Evolutionary conservation across 768 basidiomycete species (phyloP), one percentile per base, ranked within the genome.

Genomic region (Lanmaoa rubissima): DNA sequence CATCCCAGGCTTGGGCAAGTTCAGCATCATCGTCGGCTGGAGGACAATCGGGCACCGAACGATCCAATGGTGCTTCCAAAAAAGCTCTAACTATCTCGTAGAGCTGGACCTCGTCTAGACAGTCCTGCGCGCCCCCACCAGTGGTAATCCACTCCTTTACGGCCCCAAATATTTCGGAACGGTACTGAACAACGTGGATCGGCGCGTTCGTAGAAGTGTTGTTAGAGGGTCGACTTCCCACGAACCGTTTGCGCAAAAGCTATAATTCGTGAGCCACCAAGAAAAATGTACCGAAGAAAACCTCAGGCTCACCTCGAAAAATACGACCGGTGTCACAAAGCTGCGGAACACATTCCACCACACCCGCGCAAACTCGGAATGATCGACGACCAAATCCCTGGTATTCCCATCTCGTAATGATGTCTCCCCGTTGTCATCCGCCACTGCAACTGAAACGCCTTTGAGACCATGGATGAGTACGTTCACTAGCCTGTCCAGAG

Each of bases 271-370:
- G 13, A 65, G 65, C 17, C 19, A 3, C 19, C 13, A 0, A 11
- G 5, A 45, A 46, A 48, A 21, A 16, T 2, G 8, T 4, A 31
- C 19, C 28, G 2, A 32, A 46, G 3, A 24, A 19, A 24, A n/a
- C 28, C 8, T 19, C 42, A 45, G 46, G 54, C 81, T 47, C 64
- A 91, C 92, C 84, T 93, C 90, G 67, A 94, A 92, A 64, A 94
- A 89, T 2, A 88, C 87, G 9, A 87, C 69, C 0, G 92, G 91
- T 0, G 87, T 85, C 10, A 93, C 82, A 61, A 93, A 91, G 63
- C 88, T 90, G 41, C 92, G 79, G 67, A 90, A 94, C 19, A 83
- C 82, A 58, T 81, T 85, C 90, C 91, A 94, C 90, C 91, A 94
- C 3, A 90, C 81, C 43, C 76, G 78, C 2, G 84, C 78, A 72